Evolutionary conservation across 768 basidiomycete species (phyloP).

Genomic region (Tulasnella sp.): DNA sequence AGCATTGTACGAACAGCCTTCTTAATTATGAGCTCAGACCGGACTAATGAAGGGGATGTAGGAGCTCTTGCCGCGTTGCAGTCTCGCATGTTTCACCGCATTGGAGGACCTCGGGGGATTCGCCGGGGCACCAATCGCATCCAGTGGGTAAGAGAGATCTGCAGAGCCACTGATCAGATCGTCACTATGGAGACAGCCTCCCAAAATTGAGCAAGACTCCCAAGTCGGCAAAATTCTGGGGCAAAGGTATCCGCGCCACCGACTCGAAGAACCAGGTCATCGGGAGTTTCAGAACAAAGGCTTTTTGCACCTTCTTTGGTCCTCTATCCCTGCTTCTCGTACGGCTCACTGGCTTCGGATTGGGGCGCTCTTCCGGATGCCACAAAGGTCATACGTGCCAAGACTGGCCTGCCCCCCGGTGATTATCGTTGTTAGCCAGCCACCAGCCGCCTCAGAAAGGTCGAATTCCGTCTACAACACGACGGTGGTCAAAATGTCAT

Average conservation of each 20-base stretch:
- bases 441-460: no score
- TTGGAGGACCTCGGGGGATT: not conserved
- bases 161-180: not conserved
- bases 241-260: not conserved
- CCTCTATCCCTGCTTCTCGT: not conserved
- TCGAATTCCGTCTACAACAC: no score
- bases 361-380: not conserved
- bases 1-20: no score
- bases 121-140: not conserved
- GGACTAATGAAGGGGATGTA: not conserved
- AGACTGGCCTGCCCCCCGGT: no score
- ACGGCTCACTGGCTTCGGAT: not conserved
- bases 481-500: not conserved
- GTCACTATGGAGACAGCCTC: not conserved
- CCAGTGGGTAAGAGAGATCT: not conserved
- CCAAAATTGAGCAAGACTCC: not conserved
- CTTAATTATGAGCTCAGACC: no score
- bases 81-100: not conserved
- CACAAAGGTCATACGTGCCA: no score
- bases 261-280: not conserved
- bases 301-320: not conserved
- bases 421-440: no score
- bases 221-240: not conserved
- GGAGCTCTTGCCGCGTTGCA: not conserved
- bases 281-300: not conserved